These are phyloP conservation scores for Ustilago bromivora DNA, from an alignment of 1,284 basidiomycete species.

Conservation along the genomic window DNA sequence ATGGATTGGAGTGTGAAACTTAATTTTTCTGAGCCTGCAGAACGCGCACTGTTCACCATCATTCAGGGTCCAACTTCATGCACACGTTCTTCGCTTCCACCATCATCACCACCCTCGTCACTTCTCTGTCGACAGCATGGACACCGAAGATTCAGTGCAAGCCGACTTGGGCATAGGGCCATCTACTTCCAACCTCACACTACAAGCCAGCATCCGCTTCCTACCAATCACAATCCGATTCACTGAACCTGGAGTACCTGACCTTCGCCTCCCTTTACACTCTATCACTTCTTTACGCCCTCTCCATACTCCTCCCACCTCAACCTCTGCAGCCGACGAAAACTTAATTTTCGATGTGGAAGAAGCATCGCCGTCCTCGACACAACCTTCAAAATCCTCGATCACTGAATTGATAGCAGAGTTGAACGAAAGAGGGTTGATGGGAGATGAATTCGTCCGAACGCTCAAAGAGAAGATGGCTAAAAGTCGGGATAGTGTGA, in stretches of 20 bases:
- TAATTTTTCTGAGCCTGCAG: not conserved
- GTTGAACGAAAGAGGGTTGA: constrained; percentile 10
- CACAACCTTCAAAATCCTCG: no score
- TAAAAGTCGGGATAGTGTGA: constrained; percentile 1
- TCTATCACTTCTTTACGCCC: constrained; percentile 19
- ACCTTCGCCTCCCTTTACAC: constrained; percentile 22
- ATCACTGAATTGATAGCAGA: not conserved
- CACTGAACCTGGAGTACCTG: constrained; percentile 42
- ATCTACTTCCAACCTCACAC: not conserved
- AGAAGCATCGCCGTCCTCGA: not conserved
- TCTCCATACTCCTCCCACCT: not conserved
- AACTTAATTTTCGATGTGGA: constrained; percentile 28
- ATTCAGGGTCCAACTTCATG: constrained; percentile 12
- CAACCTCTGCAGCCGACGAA: not conserved
- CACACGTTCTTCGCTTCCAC: constrained; percentile 1
- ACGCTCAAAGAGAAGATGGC: constrained; percentile 16
- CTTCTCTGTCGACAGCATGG: not conserved
- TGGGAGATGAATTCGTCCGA: constrained; percentile 30
- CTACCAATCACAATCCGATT: constrained; percentile 45
- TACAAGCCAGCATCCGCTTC: constrained; percentile 20
- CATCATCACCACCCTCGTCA: not conserved
- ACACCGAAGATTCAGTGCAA: not conserved
- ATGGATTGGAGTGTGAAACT: not conserved
- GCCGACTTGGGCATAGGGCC: constrained; percentile 18
- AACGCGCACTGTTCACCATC: constrained; percentile 13